Evolutionary conservation across 2,329 filamentous ascomycete species (phyloP).

Genomic region (Calonectria naviculata): DNA sequence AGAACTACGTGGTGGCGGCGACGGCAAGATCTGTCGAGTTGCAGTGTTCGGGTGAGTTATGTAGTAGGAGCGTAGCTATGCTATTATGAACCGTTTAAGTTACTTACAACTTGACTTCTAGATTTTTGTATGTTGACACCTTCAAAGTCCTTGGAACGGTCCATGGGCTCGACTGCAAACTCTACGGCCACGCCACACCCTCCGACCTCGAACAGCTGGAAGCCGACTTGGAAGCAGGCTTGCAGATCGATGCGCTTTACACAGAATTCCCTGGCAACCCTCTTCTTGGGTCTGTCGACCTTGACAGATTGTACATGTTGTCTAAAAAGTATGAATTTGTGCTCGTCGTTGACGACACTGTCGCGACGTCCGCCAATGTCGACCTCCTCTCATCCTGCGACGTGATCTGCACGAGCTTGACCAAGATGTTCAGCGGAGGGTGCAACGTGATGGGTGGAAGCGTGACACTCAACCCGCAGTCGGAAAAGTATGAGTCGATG

Average conservation of each 20-base stretch:
- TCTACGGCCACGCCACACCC: constrained; percentile 54
- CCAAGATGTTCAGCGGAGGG: constrained; percentile 66
- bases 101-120: constrained; percentile 8
- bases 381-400: constrained; percentile 59
- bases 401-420: constrained; percentile 61
- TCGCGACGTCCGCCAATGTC: constrained; percentile 57
- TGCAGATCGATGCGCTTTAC: constrained; percentile 56
- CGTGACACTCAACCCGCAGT: constrained; percentile 55
- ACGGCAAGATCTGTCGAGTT: constrained; percentile 21
- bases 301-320: constrained; percentile 39
- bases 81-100: background rate
- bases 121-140: constrained; percentile 45
- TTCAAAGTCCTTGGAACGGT: constrained; percentile 44
- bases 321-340: constrained; percentile 52
- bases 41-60: constrained; percentile 41
- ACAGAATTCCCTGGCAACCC: constrained; percentile 55
- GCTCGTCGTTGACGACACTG: constrained; percentile 58
- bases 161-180: constrained; percentile 47
- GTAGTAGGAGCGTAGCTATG: no score
- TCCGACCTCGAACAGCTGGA: constrained; percentile 54
- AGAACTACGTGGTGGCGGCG: background rate
- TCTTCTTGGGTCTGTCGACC: constrained; percentile 43
- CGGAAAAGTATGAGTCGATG: constrained; percentile 47
- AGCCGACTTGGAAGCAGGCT: constrained; percentile 47
- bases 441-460: constrained; percentile 65